Evolutionary conservation across 257 asterid species (phyloP).

Genomic region (Echites panduratus): DNA sequence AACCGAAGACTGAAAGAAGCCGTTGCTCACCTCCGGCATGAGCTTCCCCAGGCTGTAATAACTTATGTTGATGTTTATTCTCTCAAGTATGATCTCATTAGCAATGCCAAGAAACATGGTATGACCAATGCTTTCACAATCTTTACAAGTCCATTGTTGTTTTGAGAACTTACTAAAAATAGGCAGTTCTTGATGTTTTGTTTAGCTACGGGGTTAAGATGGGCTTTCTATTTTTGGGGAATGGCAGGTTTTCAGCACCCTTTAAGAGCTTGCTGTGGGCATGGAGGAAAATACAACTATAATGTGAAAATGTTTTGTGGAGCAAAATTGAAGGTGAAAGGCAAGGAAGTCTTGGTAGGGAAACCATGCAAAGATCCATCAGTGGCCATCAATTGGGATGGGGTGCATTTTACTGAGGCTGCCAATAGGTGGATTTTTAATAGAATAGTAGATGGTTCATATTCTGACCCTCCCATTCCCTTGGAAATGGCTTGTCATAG

Average conservation of each 20-base stretch:
- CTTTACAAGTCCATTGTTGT: not conserved
- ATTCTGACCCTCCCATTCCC: slow-evolving; percentile 76
- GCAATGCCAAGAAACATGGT: slow-evolving; percentile 55
- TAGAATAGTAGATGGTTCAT: slow-evolving; percentile 54
- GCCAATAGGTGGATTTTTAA: slow-evolving; percentile 70
- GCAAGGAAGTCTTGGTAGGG: slow-evolving; percentile 52
- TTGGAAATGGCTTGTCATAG: slow-evolving; percentile 50
- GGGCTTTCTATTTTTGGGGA: not conserved
- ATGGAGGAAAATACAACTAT: slow-evolving; percentile 89
- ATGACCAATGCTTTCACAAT: not conserved
- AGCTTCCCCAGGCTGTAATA: slow-evolving; percentile 55
- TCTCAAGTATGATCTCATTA: slow-evolving; percentile 66
- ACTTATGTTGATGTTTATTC: slow-evolving; percentile 80
- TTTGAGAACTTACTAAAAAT: not conserved
- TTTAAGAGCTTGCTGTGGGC: slow-evolving; percentile 75
- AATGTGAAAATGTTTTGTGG: slow-evolving; percentile 57
- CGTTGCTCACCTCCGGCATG: slow-evolving; percentile 41
- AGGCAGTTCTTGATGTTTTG: not conserved
- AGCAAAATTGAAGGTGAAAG: slow-evolving; percentile 49
- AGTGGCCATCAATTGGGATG: slow-evolving; percentile 63
- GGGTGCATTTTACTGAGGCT: slow-evolving; percentile 75
- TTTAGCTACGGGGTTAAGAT: not conserved
- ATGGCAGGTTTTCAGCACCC: slow-evolving; percentile 65
- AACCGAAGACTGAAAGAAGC: slow-evolving; percentile 49
- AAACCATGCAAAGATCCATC: slow-evolving; percentile 73